Percentiles rank a stretch among this genome's conserved stretches.
phyloP scores from a whole-genome alignment of 75 land plant genomes.

The Larix kaempferi region DNA sequence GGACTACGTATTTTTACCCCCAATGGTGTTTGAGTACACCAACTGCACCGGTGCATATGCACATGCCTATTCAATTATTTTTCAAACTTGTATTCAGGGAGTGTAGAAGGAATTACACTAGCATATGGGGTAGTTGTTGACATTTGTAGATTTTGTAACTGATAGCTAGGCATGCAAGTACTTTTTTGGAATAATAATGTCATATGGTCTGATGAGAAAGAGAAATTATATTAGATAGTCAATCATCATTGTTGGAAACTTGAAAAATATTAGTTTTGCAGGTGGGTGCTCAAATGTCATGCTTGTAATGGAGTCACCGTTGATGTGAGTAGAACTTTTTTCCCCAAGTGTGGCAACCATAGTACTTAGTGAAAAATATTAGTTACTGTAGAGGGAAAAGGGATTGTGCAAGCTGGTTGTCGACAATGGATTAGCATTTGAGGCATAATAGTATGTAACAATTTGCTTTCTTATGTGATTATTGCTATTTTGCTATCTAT shows the following conservation, averaged over 20 bases:
- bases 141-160: neutral
- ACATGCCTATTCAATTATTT: neutral
- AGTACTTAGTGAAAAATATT: conserved; percentile 84
- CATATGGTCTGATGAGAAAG: neutral
- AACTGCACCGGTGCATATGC: conserved; percentile 64
- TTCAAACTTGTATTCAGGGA: neutral
- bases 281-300: conserved; percentile 94
- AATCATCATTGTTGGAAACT: neutral
- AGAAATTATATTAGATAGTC: neutral
- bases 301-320: conserved; percentile 79
- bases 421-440: conserved; percentile 56
- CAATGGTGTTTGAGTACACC: conserved; percentile 85
- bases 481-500: neutral
- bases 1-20: conserved; percentile 83
- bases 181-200: neutral
- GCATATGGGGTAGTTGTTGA: neutral
- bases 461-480: neutral
- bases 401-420: conserved; percentile 62
- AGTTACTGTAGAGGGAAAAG: conserved; percentile 86
- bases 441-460: conserved; percentile 68
- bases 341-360: conserved; percentile 95
- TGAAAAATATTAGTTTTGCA: conserved; percentile 16
- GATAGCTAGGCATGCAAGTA: neutral
- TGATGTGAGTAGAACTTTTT: conserved; percentile 86
- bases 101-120: neutral